Conservation (phyloP, 768 basidiomycete species). For the Collybia nuda region DNA sequence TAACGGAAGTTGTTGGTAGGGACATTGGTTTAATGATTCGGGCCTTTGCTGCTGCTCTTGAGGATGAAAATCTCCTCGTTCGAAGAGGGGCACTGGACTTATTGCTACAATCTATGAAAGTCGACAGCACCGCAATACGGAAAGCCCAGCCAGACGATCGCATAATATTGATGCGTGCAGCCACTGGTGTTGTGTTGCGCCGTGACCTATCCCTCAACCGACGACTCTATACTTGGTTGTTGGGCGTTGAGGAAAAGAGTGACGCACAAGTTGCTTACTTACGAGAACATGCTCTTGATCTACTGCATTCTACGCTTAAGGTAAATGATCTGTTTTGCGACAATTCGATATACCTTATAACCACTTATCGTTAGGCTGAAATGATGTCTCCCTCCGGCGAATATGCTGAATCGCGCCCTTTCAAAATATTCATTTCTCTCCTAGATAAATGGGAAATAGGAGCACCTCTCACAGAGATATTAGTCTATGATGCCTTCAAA, state of each 20-base stretch:
- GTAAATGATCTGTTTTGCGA: constrained; percentile 29
- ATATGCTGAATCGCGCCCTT: constrained; percentile 81
- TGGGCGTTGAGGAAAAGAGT: constrained; percentile 78
- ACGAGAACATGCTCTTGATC: constrained; percentile 64
- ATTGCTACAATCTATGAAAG: constrained; percentile 69
- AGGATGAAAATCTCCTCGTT: constrained; percentile 92
- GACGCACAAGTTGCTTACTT: constrained; percentile 77
- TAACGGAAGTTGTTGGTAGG: constrained; percentile 71
- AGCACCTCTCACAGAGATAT: constrained; percentile 67
- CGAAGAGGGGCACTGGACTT: constrained; percentile 85
- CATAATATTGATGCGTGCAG: constrained; percentile 81
- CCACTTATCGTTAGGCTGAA: constrained; percentile 53
- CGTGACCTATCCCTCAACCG: constrained; percentile 92
- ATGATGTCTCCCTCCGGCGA: constrained; percentile 73
- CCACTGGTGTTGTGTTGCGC: constrained; percentile 85
- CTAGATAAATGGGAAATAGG: constrained; percentile 99
- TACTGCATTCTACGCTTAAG: constrained; percentile 70
- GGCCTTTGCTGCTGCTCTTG: constrained; percentile 87
- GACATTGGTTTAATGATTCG: constrained; percentile 95
- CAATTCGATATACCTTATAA: neutral
- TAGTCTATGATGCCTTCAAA: constrained; percentile 80
- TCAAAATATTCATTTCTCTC: constrained; percentile 93
- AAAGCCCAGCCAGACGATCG: constrained; percentile 73
- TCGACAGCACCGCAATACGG: constrained; percentile 71
- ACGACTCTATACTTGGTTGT: constrained; percentile 89